Conservation (phyloP, 2,329 filamentous ascomycete species). For the Fusarium sp. region DNA sequence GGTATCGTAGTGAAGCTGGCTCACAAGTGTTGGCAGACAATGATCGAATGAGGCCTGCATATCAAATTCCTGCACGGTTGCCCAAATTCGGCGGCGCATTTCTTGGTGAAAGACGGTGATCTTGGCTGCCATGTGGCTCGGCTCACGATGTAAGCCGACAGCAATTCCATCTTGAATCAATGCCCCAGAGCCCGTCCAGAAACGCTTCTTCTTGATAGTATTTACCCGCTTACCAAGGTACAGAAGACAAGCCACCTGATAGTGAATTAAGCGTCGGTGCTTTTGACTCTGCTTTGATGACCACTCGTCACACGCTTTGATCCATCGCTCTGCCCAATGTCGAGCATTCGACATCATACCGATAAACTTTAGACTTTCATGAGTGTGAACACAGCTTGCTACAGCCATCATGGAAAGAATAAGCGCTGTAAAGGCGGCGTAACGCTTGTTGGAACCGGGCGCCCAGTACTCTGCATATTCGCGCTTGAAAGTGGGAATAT, state of each 20-base stretch:
- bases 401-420: constrained; percentile 71
- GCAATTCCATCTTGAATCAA: constrained; percentile 69
- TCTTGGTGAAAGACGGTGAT: constrained; percentile 71
- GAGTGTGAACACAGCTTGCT: constrained; percentile 68
- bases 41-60: constrained; percentile 72
- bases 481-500: constrained; percentile 69
- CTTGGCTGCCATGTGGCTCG: constrained; percentile 65
- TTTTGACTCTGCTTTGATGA: constrained; percentile 69
- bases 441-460: constrained; percentile 56
- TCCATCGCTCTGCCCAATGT: constrained; percentile 67
- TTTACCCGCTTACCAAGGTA: constrained; percentile 72
- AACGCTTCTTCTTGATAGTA: constrained; percentile 73
- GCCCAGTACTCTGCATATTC: constrained; percentile 69
- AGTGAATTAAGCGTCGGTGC: constrained; percentile 70
- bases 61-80: constrained; percentile 71
- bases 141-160: constrained; percentile 70
- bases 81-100: constrained; percentile 71
- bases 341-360: constrained; percentile 70
- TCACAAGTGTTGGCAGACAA: constrained; percentile 68
- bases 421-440: constrained; percentile 67
- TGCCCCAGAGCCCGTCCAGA: constrained; percentile 69
- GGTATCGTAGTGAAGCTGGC: constrained; percentile 67
- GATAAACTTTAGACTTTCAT: constrained; percentile 65
- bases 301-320: constrained; percentile 68
- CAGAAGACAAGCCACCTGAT: constrained; percentile 70